Evolutionary conservation across 805 yeast genomes (phyloP).

Genomic region (Candida namnaoensis): DNA sequence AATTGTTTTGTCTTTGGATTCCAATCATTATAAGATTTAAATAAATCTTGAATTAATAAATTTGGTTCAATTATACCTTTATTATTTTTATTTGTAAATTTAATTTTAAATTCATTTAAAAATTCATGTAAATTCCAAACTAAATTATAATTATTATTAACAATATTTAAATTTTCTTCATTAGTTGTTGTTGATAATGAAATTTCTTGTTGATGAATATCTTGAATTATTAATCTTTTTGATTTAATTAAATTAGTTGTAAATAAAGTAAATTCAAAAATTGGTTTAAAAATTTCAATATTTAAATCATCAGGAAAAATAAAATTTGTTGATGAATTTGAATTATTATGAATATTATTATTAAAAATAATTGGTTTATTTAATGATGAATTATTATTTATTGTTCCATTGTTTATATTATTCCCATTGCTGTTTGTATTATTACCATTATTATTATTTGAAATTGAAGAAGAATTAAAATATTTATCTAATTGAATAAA

Average conservation of each 20-base stretch:
- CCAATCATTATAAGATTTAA: slow-evolving; percentile 8
- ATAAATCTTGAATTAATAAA: neutral
- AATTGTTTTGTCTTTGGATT: slow-evolving; percentile 8
- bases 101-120: slow-evolving; percentile 21
- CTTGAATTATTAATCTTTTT: slow-evolving; percentile 1
- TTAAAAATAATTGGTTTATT: slow-evolving; percentile 4
- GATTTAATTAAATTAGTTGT: slow-evolving; percentile 16
- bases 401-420: neutral
- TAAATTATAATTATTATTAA: slow-evolving; percentile 25
- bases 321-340: neutral
- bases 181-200: slow-evolving; percentile 16
- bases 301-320: slow-evolving; percentile 18
- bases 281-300: slow-evolving; percentile 14
- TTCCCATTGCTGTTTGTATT: too few relatives aligned
- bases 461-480: slow-evolving; percentile 5
- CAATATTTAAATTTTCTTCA: slow-evolving; percentile 10
- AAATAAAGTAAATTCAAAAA: slow-evolving; percentile 9
- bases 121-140: slow-evolving; percentile 35
- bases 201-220: slow-evolving; percentile 3
- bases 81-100: slow-evolving; percentile 16
- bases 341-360: neutral
- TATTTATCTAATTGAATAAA: slow-evolving; percentile 35
- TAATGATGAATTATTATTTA: neutral
- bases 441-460: too few relatives aligned
- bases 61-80: neutral